A percentile compares a stretch with the other conserved stretches of the same genome.
These are phyloP conservation scores for Amorphotheca resinae DNA, from an alignment of 495 filamentous ascomycete species.

Conservation along the genomic window DNA sequence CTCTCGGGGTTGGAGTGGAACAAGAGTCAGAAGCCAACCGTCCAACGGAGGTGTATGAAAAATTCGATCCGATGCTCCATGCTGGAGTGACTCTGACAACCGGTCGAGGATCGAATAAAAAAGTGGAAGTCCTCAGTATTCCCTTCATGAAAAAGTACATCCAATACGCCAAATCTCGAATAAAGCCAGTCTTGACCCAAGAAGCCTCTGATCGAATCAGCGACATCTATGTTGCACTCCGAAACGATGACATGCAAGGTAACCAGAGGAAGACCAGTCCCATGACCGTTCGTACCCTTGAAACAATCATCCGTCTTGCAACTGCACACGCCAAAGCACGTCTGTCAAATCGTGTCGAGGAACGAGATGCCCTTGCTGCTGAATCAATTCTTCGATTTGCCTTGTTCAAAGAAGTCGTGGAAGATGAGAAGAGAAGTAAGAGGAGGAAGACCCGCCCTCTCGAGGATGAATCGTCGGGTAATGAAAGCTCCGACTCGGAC, in stretches of 20 bases:
- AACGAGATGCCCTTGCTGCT: slow-evolving; percentile 77
- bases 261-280: slow-evolving; percentile 89
- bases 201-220: slow-evolving; percentile 89
- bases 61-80: slow-evolving; percentile 92
- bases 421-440: slow-evolving; percentile 73
- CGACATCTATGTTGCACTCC: slow-evolving; percentile 80
- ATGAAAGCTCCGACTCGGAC: slow-evolving; percentile 29
- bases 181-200: slow-evolving; percentile 86
- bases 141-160: slow-evolving; percentile 99
- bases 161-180: slow-evolving; percentile 88
- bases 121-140: slow-evolving; percentile 86
- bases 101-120: slow-evolving; percentile 58
- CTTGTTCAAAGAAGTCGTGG: slow-evolving; percentile 93
- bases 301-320: slow-evolving; percentile 92
- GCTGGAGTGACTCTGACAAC: slow-evolving; percentile 70
- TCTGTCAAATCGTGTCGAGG: slow-evolving; percentile 84
- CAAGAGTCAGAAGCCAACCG: slow-evolving; percentile 54
- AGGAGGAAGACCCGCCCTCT: slow-evolving; percentile 38
- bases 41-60: slow-evolving; percentile 87
- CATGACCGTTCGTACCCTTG: slow-evolving; percentile 93
- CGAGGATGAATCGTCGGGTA: slow-evolving; percentile 29
- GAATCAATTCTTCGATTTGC: slow-evolving; percentile 89
- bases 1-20: slow-evolving; percentile 79
- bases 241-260: slow-evolving; percentile 91
- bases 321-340: slow-evolving; percentile 93